Conservation (phyloP, 805 yeast species). For the Candida tammaniensis region DNA sequence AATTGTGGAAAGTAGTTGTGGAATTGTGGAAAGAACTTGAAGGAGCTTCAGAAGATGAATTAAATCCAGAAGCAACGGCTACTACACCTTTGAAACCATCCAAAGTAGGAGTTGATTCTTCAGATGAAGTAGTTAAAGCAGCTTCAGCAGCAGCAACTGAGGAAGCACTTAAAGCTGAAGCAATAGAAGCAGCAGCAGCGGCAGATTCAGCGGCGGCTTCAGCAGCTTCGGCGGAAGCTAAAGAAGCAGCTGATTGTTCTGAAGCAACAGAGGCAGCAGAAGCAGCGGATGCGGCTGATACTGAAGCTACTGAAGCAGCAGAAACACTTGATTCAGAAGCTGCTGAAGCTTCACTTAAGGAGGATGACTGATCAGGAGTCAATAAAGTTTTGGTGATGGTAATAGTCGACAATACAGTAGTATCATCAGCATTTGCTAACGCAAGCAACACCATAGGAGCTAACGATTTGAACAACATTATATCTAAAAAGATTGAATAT, state of each 20-base stretch:
- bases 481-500: conserved; percentile 1
- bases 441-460: conserved; percentile 16
- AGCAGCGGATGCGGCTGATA: conserved; percentile 10
- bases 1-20: conserved; percentile 8
- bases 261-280: conserved; percentile 11
- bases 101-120: conserved; percentile 11
- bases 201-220: conserved; percentile 7
- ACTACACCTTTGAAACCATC: conserved; percentile 21
- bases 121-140: conserved; percentile 10
- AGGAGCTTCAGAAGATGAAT: conserved; percentile 10
- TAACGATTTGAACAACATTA: conserved; percentile 16
- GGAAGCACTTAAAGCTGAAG: conserved; percentile 10
- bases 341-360: conserved; percentile 21
- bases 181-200: conserved; percentile 7
- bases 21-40: conserved; percentile 9
- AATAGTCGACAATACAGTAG: conserved; percentile 42
- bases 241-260: conserved; percentile 13
- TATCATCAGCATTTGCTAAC: conserved; percentile 18
- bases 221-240: conserved; percentile 11
- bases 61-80: conserved; percentile 22
- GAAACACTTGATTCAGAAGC: conserved; percentile 16
- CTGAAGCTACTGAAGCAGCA: conserved; percentile 12
- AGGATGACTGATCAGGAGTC: conserved; percentile 44
- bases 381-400: conserved; percentile 46
- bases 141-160: conserved; percentile 11